A percentile compares a stretch with the other conserved stretches of the same genome.
phyloP scores from a whole-genome alignment of 495 filamentous ascomycete genomes.

The Aspergillus incahuasiensis region DNA sequence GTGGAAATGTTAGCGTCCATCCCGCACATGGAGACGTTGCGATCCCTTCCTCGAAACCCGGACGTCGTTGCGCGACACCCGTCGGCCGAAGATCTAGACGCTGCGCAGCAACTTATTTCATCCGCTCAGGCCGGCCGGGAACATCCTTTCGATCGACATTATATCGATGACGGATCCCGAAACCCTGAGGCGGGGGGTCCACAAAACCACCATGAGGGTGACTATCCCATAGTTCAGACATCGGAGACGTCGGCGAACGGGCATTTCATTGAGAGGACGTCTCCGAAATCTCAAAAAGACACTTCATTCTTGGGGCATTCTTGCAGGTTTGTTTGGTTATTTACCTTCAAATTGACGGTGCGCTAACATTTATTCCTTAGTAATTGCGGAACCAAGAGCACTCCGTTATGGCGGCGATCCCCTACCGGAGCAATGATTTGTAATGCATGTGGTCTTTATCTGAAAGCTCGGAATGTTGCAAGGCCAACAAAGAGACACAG shows the following conservation, averaged over 20 bases:
- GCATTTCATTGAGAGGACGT: slow-evolving; percentile 23
- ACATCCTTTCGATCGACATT: slow-evolving; percentile 29
- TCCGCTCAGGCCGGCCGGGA: slow-evolving; percentile 43
- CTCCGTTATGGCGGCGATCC: slow-evolving; percentile 91
- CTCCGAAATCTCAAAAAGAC: slow-evolving; percentile 36
- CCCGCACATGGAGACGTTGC: slow-evolving; percentile 40
- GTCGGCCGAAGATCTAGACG: slow-evolving; percentile 43
- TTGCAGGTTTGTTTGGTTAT: slow-evolving; percentile 48
- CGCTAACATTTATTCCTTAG: slow-evolving; percentile 39
- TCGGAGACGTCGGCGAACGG: slow-evolving; percentile 7
- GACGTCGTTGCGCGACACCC: slow-evolving; percentile 36
- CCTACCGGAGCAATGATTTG: slow-evolving; percentile 92
- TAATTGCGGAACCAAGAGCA: slow-evolving; percentile 91
- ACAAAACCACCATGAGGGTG: slow-evolving; percentile 13
- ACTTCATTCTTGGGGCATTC: slow-evolving; percentile 46
- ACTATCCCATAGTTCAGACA: slow-evolving; percentile 5
- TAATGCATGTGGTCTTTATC: slow-evolving; percentile 94
- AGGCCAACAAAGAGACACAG: slow-evolving; percentile 83
- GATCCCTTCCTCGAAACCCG: slow-evolving; percentile 31
- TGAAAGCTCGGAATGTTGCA: slow-evolving; percentile 85
- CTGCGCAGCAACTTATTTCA: slow-evolving; percentile 44
- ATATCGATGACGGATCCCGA: slow-evolving; percentile 18
- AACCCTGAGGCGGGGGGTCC: slow-evolving; percentile 8
- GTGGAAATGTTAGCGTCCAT: slow-evolving; percentile 40
- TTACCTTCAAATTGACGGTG: not conserved